These are phyloP conservation scores for Aphanomyces cochlioides DNA, from an alignment of 352 stramenopile genomes.

Conservation along the genomic window DNA sequence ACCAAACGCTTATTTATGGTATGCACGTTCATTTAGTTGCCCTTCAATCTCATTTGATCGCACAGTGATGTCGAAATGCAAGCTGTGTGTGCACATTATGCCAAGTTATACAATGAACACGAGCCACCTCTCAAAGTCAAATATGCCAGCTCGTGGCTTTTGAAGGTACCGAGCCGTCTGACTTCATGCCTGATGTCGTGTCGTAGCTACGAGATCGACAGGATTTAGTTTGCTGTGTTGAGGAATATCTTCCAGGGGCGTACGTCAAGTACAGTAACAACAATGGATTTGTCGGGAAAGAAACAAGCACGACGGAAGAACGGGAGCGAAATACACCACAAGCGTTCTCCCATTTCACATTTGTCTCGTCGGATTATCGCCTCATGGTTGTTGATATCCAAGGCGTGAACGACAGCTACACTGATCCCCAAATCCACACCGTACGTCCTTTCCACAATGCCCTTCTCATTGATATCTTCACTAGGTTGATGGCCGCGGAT, in stretches of 20 bases:
- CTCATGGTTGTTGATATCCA: constrained; percentile 87
- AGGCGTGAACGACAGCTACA: constrained; percentile 80
- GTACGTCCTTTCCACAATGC: constrained; percentile 26
- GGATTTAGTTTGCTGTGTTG: constrained; percentile 65
- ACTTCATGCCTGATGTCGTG: neutral
- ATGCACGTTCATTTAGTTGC: neutral
- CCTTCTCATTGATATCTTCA: neutral
- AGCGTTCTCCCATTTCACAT: constrained; percentile 81
- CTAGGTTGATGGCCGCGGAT: constrained; percentile 55
- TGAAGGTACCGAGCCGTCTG: constrained; percentile 39
- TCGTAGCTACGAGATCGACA: constrained; percentile 48
- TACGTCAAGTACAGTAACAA: constrained; percentile 89
- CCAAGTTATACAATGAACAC: constrained; percentile 81
- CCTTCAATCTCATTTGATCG: neutral
- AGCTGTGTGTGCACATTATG: constrained; percentile 82
- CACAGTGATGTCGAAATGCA: constrained; percentile 85
- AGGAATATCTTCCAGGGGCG: constrained; percentile 70
- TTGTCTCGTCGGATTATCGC: constrained; percentile 76
- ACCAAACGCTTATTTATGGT: constrained; percentile 60
- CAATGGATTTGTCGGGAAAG: constrained; percentile 74
- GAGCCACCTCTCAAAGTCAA: constrained; percentile 77
- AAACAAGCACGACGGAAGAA: constrained; percentile 76
- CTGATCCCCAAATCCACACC: constrained; percentile 79
- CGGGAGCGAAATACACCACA: constrained; percentile 79
- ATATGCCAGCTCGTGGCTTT: constrained; percentile 72